Evolutionary conservation across 2,329 filamentous ascomycete species (phyloP).

Genomic region (Botrytis medusae): DNA sequence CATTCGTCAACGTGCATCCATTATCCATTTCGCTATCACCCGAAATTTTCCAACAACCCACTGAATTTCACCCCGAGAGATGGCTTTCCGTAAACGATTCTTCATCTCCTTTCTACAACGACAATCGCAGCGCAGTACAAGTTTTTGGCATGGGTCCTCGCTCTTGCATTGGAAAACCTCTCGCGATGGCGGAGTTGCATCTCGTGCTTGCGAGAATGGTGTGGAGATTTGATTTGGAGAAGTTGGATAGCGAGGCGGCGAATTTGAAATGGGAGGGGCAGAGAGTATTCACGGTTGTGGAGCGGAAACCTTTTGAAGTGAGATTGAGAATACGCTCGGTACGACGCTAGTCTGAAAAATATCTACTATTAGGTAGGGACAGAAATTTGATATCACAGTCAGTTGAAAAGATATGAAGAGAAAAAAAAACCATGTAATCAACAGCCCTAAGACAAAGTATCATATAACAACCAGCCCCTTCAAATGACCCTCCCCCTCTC

Average conservation of each 20-base stretch:
- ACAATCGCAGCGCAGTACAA: neutral
- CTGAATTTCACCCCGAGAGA: neutral
- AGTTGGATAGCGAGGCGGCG: neutral
- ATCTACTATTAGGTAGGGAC: too few species aligned
- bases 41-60: neutral
- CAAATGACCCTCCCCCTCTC: too few species aligned
- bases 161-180: neutral
- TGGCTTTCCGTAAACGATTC: neutral
- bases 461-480: too few species aligned
- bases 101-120: neutral
- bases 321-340: neutral
- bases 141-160: slow-evolving; percentile 6
- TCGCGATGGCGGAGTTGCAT: neutral
- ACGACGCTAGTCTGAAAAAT: neutral
- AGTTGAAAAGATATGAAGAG: too few species aligned
- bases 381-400: too few species aligned
- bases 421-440: too few species aligned
- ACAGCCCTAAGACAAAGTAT: too few species aligned
- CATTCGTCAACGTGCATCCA: neutral
- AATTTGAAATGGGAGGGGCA: neutral
- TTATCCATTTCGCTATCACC: neutral
- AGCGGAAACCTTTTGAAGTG: neutral
- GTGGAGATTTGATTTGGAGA: neutral
- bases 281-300: neutral
- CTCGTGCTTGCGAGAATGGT: neutral